Percentiles rank a stretch among this genome's conserved stretches.
Evolutionary conservation across 805 yeast species (phyloP).

Genomic region (Lipomyces lipofer): DNA sequence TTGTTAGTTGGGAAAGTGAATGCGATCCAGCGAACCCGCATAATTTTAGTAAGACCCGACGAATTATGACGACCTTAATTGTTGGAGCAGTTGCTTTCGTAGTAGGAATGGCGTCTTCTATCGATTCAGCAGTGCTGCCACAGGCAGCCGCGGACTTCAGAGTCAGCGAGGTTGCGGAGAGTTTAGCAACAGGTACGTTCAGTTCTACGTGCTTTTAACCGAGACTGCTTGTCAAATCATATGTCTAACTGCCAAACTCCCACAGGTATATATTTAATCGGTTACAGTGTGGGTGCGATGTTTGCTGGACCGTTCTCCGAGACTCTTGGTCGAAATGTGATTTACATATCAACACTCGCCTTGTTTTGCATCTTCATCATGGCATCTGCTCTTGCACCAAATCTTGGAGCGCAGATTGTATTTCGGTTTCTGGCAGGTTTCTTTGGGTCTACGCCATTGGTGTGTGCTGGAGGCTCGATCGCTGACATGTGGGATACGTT

Average conservation of each 20-base stretch:
- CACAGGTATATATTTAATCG: slow-evolving; percentile 53
- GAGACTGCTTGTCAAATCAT: too few relatives aligned
- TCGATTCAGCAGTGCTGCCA: slow-evolving; percentile 26
- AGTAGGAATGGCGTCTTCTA: slow-evolving; percentile 24
- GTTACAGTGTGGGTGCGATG: slow-evolving; percentile 50
- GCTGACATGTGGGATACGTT: slow-evolving; percentile 60
- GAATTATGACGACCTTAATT: slow-evolving; percentile 19
- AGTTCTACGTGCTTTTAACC: too few relatives aligned
- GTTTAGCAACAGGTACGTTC: slow-evolving; percentile 25
- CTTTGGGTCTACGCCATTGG: slow-evolving; percentile 78
- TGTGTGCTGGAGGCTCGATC: slow-evolving; percentile 84
- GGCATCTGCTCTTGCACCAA: slow-evolving; percentile 47
- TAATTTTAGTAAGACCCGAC: slow-evolving; percentile 10
- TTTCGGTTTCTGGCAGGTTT: slow-evolving; percentile 75
- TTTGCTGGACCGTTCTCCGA: slow-evolving; percentile 64
- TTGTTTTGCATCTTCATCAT: slow-evolving; percentile 30
- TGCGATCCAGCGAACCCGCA: slow-evolving; percentile 27
- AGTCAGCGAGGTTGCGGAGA: slow-evolving; percentile 25
- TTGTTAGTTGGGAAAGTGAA: slow-evolving; percentile 28
- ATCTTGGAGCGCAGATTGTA: slow-evolving; percentile 61
- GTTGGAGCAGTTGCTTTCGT: slow-evolving; percentile 23
- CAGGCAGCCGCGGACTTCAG: slow-evolving; percentile 22
- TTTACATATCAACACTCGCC: slow-evolving; percentile 52
- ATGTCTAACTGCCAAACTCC: too few relatives aligned
- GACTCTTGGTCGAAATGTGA: slow-evolving; percentile 65